phyloP scores from a whole-genome alignment of 2,329 filamentous ascomycete species.

The Tolypocladium album region DNA sequence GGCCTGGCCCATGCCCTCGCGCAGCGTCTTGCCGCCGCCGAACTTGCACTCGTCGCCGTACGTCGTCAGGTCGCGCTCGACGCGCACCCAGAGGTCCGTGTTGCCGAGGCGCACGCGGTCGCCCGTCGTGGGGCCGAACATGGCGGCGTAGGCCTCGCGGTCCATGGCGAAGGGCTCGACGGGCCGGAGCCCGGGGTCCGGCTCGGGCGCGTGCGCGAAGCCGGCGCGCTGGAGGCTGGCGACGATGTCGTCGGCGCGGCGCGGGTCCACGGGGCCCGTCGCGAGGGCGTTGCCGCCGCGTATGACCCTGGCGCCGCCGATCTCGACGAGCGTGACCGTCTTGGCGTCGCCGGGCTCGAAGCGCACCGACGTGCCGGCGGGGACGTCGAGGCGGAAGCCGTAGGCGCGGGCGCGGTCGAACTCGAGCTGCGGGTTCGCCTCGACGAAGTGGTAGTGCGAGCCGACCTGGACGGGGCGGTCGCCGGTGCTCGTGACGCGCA shows the following conservation, averaged over 20 bases:
- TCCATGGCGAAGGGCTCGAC: slow-evolving; percentile 53
- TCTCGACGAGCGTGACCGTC: slow-evolving; percentile 83
- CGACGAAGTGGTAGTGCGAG: slow-evolving; percentile 93
- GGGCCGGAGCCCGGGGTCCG: slow-evolving; percentile 42
- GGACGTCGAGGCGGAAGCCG: slow-evolving; percentile 79
- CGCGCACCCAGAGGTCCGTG: slow-evolving; percentile 82
- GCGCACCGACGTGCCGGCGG: slow-evolving; percentile 81
- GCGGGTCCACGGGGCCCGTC: slow-evolving; percentile 56
- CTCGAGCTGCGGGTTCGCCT: slow-evolving; percentile 80
- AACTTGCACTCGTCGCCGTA: slow-evolving; percentile 96
- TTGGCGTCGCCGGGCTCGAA: slow-evolving; percentile 92
- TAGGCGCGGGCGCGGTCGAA: slow-evolving; percentile 80
- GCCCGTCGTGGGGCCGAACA: slow-evolving; percentile 89
- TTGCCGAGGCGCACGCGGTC: slow-evolving; percentile 72
- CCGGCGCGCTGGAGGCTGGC: slow-evolving; percentile 57
- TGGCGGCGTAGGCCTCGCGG: slow-evolving; percentile 65
- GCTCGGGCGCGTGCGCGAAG: slow-evolving; percentile 60
- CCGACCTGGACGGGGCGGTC: slow-evolving; percentile 89
- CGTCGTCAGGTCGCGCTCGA: slow-evolving; percentile 73
- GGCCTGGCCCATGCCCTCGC: slow-evolving; percentile 94
- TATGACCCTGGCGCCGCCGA: slow-evolving; percentile 70
- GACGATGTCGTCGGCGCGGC: slow-evolving; percentile 55
- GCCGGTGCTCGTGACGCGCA: slow-evolving; percentile 75
- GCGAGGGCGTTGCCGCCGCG: slow-evolving; percentile 76
- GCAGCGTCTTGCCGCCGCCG: slow-evolving; percentile 84